A percentile compares a stretch with the other conserved stretches of the same genome.
phyloP scores from a whole-genome alignment of 306 rosid species.

The Carpinus fangiana region DNA sequence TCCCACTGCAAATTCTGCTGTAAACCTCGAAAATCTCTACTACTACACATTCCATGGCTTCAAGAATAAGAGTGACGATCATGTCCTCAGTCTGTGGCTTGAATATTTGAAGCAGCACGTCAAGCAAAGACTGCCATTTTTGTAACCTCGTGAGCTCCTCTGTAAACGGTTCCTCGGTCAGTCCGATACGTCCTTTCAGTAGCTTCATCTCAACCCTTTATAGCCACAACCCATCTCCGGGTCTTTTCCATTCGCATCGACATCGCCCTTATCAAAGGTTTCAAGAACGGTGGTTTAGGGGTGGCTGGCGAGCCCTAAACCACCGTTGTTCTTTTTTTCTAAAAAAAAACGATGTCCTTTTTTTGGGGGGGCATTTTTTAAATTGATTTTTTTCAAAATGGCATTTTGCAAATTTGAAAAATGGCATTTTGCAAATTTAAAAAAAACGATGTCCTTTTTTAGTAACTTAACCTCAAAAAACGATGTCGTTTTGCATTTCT shows the following conservation, averaged over 20 bases:
- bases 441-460: no score
- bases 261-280: conserved; percentile 51
- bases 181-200: neutral
- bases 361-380: no score
- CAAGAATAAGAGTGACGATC: conserved; percentile 44
- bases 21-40: conserved; percentile 66
- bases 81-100: conserved; percentile 33
- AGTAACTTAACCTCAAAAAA: no score
- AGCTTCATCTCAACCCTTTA: conserved; percentile 58
- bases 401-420: no score
- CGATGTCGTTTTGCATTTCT: no score
- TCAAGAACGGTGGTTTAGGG: no score
- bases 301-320: no score
- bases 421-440: no score
- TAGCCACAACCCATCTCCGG: conserved; percentile 66
- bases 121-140: conserved; percentile 54
- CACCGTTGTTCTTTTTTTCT: no score
- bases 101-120: conserved; percentile 55
- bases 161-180: conserved; percentile 36
- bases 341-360: no score
- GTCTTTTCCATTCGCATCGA: conserved; percentile 67
- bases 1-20: conserved; percentile 53
- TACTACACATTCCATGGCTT: conserved; percentile 78
- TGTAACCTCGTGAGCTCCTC: conserved; percentile 57
- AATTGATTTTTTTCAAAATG: no score